phyloP scores from a whole-genome alignment of 2,329 filamentous ascomycete species.

The Botrytis byssoidea region DNA sequence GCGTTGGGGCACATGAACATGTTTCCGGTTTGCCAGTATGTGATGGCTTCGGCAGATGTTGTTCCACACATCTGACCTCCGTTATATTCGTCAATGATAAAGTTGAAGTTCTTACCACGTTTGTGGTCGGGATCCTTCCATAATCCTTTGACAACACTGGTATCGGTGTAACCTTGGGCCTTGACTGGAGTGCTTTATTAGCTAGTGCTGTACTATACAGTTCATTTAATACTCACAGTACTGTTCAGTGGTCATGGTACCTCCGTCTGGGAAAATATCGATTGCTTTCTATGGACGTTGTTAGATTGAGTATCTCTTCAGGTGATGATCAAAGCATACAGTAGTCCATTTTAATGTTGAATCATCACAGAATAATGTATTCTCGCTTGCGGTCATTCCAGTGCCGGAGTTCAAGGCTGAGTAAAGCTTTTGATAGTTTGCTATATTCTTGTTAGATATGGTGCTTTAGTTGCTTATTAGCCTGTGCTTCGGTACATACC shows the following conservation, averaged over 20 bases:
- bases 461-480: no score
- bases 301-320: not conserved
- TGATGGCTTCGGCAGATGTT: conserved; percentile 10
- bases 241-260: conserved; percentile 3
- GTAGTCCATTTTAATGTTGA: conserved; percentile 17
- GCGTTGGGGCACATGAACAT: conserved; percentile 14
- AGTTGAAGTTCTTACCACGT: conserved; percentile 6
- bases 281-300: not conserved
- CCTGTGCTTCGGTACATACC: not conserved
- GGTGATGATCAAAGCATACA: not conserved
- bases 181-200: not conserved
- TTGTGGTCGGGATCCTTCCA: conserved; percentile 16
- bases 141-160: conserved; percentile 1
- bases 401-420: conserved; percentile 5
- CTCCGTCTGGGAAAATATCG: conserved; percentile 8
- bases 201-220: not conserved
- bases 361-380: conserved; percentile 17
- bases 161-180: conserved; percentile 2
- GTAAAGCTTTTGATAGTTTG: conserved; percentile 16
- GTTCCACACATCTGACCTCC: conserved; percentile 11
- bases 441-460: not conserved
- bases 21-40: conserved; percentile 10
- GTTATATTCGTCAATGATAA: conserved; percentile 17
- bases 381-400: conserved; percentile 14
- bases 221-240: conserved; percentile 1